These are phyloP conservation scores for Strobilomyces confusus DNA, from an alignment of 768 basidiomycete genomes.

Conservation along the genomic window DNA sequence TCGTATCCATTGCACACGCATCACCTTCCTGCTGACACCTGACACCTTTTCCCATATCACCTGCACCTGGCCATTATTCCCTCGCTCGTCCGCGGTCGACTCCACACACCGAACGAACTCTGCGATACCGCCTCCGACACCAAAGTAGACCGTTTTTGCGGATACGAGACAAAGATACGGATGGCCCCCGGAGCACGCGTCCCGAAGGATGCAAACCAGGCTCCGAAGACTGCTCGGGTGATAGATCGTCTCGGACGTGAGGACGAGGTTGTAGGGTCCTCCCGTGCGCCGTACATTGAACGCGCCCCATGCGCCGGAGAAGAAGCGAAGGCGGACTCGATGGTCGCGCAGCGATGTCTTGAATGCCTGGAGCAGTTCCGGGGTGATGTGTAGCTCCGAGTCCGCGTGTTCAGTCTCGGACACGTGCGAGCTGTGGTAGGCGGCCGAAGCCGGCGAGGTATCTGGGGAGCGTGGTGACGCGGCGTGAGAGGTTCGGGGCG, in stretches of 20 bases:
- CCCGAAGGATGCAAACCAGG: constrained; percentile 51
- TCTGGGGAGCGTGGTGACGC: constrained; percentile 38
- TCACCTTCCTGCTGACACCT: constrained; percentile 74
- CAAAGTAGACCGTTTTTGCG: constrained; percentile 91
- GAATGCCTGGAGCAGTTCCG: constrained; percentile 64
- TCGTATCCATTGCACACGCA: constrained; percentile 53
- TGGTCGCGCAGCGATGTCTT: constrained; percentile 47
- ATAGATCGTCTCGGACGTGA: constrained; percentile 96
- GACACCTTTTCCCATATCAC: constrained; percentile 60
- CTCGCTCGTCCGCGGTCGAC: background rate
- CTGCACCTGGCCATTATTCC: constrained; percentile 40
- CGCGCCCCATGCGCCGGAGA: constrained; percentile 75
- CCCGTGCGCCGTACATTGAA: constrained; percentile 37
- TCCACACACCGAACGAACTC: constrained; percentile 62
- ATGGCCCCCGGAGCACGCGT: constrained; percentile 28
- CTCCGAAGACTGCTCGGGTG: constrained; percentile 56
- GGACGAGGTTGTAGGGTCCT: constrained; percentile 60
- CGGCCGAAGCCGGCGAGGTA: constrained; percentile 51
- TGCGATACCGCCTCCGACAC: constrained; percentile 84
- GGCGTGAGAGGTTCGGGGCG: background rate
- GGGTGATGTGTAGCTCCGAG: constrained; percentile 65
- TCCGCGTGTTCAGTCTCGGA: constrained; percentile 10
- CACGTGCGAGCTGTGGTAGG: constrained; percentile 38
- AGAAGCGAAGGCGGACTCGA: constrained; percentile 66
- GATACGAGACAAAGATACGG: constrained; percentile 66